phyloP scores from a whole-genome alignment of 768 basidiomycete genomes.

The Tricholoma furcatifolium region DNA sequence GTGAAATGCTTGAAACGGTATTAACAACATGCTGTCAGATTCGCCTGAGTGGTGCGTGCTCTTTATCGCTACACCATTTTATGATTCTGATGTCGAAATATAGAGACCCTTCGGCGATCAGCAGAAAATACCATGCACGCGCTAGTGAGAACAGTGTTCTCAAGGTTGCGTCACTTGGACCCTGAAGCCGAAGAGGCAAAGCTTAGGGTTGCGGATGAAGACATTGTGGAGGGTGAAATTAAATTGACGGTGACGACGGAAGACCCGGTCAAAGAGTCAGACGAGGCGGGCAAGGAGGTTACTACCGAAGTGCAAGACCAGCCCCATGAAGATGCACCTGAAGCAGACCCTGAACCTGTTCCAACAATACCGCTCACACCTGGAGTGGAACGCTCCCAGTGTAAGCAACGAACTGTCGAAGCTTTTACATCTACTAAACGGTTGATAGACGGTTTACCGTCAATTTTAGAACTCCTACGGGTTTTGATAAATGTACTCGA shows the following conservation, averaged over 20 bases:
- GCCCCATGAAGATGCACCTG: constrained; percentile 14
- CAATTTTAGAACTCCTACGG: constrained; percentile 87
- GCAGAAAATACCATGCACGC: constrained; percentile 89
- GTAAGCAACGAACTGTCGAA: constrained; percentile 27
- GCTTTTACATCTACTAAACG: background rate
- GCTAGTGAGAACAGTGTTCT: constrained; percentile 81
- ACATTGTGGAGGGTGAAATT: constrained; percentile 30
- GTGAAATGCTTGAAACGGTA: constrained; percentile 98
- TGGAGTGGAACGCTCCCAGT: constrained; percentile 36
- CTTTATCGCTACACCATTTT: background rate
- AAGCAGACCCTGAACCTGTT: constrained; percentile 13
- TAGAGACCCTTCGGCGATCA: constrained; percentile 84
- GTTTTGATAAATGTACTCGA: constrained; percentile 95
- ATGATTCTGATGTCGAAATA: constrained; percentile 8
- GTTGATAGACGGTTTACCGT: constrained; percentile 79
- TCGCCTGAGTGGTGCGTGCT: constrained; percentile 81
- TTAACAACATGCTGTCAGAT: constrained; percentile 97
- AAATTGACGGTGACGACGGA: constrained; percentile 9
- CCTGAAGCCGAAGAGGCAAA: constrained; percentile 69
- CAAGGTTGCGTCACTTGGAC: constrained; percentile 65
- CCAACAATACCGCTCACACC: constrained; percentile 23
- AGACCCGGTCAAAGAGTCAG: constrained; percentile 18
- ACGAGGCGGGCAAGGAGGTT: constrained; percentile 22
- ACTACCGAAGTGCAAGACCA: constrained; percentile 19
- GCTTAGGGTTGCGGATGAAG: constrained; percentile 48